These are phyloP conservation scores for Pyrenophora teres DNA, from an alignment of 2,329 filamentous ascomycete species.

Conservation along the genomic window DNA sequence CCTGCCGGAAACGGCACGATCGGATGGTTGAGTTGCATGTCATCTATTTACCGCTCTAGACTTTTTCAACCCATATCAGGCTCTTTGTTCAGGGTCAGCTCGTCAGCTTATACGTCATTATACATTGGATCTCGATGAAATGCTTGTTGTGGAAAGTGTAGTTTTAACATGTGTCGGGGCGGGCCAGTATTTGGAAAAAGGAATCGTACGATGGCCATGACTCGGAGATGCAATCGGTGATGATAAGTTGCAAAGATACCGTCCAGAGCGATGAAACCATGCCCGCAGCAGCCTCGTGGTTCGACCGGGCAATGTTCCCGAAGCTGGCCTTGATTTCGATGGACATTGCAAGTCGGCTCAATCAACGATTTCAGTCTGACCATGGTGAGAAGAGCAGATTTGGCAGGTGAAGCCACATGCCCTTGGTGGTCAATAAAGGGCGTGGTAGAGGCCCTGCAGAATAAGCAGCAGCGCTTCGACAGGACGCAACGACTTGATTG, in stretches of 20 bases:
- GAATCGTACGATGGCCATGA: neutral
- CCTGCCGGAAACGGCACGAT: too few relatives aligned
- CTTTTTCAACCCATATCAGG: neutral
- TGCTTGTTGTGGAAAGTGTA: neutral
- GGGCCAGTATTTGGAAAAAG: neutral
- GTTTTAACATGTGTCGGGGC: too few relatives aligned
- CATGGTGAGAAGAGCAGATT: neutral
- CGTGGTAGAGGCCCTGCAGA: too few relatives aligned
- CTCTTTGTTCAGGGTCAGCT: neutral
- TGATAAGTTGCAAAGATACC: neutral
- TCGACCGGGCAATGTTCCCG: slow-evolving; percentile 5
- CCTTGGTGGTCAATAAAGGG: neutral
- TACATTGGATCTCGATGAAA: slow-evolving; percentile 6
- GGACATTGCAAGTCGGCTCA: neutral
- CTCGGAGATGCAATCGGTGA: neutral
- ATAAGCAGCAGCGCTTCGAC: neutral
- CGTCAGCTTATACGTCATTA: neutral
- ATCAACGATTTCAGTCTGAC: neutral
- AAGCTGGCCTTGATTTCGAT: neutral
- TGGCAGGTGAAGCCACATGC: neutral
- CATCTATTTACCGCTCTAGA: neutral
- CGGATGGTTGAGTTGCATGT: too few relatives aligned
- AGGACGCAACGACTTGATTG: neutral
- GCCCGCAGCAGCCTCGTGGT: slow-evolving; percentile 1
- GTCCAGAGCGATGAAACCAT: slow-evolving; percentile 1